A percentile compares a stretch with the other conserved stretches of the same genome.
These are phyloP conservation scores for carrot (Daucus carota) DNA, from an alignment of 129 eudicot genomes.

Conservation along the genomic window DNA sequence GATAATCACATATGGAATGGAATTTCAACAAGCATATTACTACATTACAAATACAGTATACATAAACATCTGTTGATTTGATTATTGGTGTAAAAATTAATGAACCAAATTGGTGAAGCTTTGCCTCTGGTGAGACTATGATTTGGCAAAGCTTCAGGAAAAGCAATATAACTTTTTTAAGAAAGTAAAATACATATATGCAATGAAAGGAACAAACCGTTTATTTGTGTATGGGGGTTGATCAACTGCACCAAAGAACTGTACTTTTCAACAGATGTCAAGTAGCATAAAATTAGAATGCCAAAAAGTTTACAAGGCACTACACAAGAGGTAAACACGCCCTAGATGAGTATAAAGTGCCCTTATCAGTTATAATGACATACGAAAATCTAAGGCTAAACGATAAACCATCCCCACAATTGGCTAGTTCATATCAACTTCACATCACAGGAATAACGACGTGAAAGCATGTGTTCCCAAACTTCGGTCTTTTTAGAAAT, in stretches of 20 bases:
- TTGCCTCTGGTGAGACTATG: too few relatives aligned
- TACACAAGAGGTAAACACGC: neutral
- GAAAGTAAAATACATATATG: too few relatives aligned
- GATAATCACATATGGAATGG: slow-evolving; percentile 1
- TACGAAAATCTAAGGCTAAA: neutral
- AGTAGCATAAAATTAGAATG: neutral
- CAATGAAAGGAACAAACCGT: neutral
- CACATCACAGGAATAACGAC: neutral
- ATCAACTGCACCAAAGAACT: neutral
- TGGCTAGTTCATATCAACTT: neutral
- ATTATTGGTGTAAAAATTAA: neutral
- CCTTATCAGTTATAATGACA: neutral
- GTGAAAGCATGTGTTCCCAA: neutral
- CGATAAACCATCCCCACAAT: neutral
- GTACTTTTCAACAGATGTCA: neutral
- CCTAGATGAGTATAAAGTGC: neutral
- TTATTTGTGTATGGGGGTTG: neutral
- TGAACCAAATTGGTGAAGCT: neutral
- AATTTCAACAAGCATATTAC: neutral
- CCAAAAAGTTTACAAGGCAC: neutral
- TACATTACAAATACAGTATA: neutral
- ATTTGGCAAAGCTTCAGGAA: too few relatives aligned
- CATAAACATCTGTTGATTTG: neutral
- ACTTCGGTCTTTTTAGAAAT: neutral
- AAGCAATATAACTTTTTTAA: neutral